phyloP scores from a whole-genome alignment of 2,329 filamentous ascomycete genomes.

The Didymella pomorum region DNA sequence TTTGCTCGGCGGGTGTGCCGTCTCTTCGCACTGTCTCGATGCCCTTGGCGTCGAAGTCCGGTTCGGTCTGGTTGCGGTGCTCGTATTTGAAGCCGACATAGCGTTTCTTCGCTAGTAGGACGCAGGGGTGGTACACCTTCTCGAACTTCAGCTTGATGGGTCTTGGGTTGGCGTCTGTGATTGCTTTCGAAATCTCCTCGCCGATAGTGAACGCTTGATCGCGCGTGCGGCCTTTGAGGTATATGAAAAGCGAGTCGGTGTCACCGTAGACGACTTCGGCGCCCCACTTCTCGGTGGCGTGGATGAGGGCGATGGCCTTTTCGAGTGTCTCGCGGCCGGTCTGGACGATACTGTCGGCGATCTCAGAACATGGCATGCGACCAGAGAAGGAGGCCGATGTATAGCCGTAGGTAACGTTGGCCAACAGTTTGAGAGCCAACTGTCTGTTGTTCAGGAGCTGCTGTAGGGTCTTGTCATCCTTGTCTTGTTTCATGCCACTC shows the following conservation, averaged over 20 bases:
- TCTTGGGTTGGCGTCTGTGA: constrained; percentile 88
- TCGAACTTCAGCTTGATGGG: constrained; percentile 98
- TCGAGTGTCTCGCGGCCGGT: constrained; percentile 94
- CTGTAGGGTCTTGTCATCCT: constrained; percentile 85
- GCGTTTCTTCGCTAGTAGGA: constrained; percentile 93
- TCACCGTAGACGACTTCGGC: constrained; percentile 98
- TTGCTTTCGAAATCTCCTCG: constrained; percentile 84
- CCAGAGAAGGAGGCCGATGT: constrained; percentile 96
- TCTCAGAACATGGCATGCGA: constrained; percentile 96
- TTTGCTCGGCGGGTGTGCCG: constrained; percentile 93
- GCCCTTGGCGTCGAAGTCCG: constrained; percentile 96
- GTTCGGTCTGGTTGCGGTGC: constrained; percentile 73
- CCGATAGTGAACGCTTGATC: constrained; percentile 93
- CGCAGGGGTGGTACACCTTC: constrained; percentile 96
- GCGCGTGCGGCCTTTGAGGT: constrained; percentile 84
- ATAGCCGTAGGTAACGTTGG: constrained; percentile 99
- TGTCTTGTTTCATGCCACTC: constrained; percentile 92
- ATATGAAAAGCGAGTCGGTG: constrained; percentile 92
- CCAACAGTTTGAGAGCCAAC: constrained; percentile 90
- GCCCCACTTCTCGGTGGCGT: constrained; percentile 85
- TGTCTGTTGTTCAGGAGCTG: constrained; percentile 92
- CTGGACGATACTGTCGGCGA: constrained; percentile 97
- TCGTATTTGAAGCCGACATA: constrained; percentile 99
- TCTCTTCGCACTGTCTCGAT: constrained; percentile 97
- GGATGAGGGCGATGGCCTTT: constrained; percentile 90